Evolutionary conservation across 2,329 filamentous ascomycete species (phyloP).

Genomic region (Elsinoe arachidis): DNA sequence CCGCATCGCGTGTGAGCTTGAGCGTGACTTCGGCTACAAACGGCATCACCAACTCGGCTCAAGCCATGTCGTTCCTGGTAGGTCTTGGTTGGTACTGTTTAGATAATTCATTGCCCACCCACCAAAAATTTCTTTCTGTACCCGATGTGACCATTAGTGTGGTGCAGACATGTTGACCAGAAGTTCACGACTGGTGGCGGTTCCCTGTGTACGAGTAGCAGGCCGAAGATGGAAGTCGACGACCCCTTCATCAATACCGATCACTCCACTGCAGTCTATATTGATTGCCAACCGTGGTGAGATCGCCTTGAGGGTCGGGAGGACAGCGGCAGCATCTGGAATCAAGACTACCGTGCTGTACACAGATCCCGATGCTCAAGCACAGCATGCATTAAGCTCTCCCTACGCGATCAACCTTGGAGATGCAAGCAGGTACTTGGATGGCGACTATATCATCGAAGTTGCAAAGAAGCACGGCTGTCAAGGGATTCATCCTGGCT

Average conservation of each 20-base stretch:
- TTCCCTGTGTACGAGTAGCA: neutral
- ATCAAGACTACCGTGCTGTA: conserved; percentile 92
- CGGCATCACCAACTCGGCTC: neutral
- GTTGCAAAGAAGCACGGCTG: conserved; percentile 81
- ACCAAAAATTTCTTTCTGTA: neutral
- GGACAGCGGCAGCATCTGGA: conserved; percentile 77
- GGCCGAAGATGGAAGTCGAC: conserved; percentile 20
- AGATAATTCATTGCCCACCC: neutral
- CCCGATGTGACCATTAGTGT: neutral
- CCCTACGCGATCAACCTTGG: conserved; percentile 79
- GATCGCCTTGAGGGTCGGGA: conserved; percentile 86
- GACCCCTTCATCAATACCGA: conserved; percentile 16
- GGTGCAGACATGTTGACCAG: neutral
- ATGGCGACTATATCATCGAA: conserved; percentile 83
- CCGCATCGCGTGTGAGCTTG: neutral
- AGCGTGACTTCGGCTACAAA: neutral
- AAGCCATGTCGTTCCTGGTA: neutral
- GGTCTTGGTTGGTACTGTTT: neutral
- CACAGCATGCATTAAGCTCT: conserved; percentile 81
- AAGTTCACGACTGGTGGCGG: neutral
- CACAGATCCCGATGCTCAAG: conserved; percentile 77
- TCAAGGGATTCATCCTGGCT: conserved; percentile 87
- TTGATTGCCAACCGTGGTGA: conserved; percentile 96
- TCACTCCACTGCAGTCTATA: conserved; percentile 49
- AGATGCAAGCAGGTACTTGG: conserved; percentile 76